Evolutionary conservation across 2,329 filamentous ascomycete species (phyloP).

Genomic region (Thelonectria rubi): DNA sequence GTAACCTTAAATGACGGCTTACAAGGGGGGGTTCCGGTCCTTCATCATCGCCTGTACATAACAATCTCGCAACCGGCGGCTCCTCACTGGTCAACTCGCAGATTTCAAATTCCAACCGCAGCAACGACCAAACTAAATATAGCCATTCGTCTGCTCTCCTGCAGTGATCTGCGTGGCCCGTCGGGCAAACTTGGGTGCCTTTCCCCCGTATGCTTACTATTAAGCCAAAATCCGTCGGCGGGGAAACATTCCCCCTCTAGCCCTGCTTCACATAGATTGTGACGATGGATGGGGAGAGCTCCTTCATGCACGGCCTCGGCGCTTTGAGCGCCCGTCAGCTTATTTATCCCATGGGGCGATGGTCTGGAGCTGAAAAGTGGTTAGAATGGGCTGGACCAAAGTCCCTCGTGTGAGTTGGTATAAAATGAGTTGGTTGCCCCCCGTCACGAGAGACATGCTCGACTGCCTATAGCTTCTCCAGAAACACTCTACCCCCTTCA

Average conservation of each 20-base stretch:
- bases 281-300: not conserved
- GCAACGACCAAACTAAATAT: not conserved
- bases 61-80: not conserved
- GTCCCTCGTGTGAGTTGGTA: not conserved
- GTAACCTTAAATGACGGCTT: not conserved
- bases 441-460: not conserved
- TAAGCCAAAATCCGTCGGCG: not conserved
- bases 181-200: not conserved
- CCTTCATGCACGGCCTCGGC: not conserved
- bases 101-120: too few species aligned
- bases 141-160: not conserved
- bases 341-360: not conserved
- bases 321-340: not conserved
- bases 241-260: not conserved
- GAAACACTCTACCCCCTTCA: not conserved
- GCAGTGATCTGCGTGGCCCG: not conserved
- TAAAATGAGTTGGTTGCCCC: not conserved
- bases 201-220: not conserved
- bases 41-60: not conserved
- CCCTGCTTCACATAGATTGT: not conserved
- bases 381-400: not conserved
- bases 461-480: not conserved
- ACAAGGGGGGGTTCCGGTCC: not conserved
- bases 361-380: not conserved
- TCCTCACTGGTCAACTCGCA: not conserved